Evolutionary conservation across 2,329 filamentous ascomycete species (phyloP), one percentile per base, ranked within the genome.

Genomic region (Elsinoe batatas): DNA sequence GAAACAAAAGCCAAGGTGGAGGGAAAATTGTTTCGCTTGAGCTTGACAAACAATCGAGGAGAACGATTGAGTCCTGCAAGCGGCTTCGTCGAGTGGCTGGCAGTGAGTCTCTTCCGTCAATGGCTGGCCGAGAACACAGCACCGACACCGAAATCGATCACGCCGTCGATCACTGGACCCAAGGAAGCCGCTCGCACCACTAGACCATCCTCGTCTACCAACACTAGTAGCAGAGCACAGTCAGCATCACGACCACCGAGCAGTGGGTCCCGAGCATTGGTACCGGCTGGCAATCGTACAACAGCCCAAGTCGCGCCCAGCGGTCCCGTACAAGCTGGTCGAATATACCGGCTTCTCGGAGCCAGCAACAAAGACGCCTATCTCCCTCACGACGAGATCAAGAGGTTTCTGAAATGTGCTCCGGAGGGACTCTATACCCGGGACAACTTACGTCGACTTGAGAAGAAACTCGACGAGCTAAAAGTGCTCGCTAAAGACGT

Each of bases 81-180:
- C 50, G 83, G 83, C 54, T 95, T 91, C 68, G 76, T 95, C 18
- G 89, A 95, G 70, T 96, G 91, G 91, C 80, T 95, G 5, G 89
- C 83, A 15, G 82, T 95, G 49, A 88, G 82, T 40, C 75, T 95
- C 11, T 97, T 96, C 72, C 81, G 91, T 3, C 89, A 95, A 69
- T 96, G 91, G 90, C 77, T 96, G 5, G 88, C 89, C 3, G 91
- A 96, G 64, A 91, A 90, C 68, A 95, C 88, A 3, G 85, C 87
- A 1, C 85, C 88, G 0, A 61, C 59, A 44, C 60, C 60, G 13
- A 43, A 54, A 12, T 57, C 67, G 35, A 56, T 65, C 0, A 54
- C 63, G 7, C 60, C 57, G 26, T 30, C 26, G 26, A 30, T 30
- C 26, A 7, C 26, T 8, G 26, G 26, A 4, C 44, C 58, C 49